Conservation (phyloP, 2,329 filamentous ascomycete species). For the Penicillium sp. region DNA sequence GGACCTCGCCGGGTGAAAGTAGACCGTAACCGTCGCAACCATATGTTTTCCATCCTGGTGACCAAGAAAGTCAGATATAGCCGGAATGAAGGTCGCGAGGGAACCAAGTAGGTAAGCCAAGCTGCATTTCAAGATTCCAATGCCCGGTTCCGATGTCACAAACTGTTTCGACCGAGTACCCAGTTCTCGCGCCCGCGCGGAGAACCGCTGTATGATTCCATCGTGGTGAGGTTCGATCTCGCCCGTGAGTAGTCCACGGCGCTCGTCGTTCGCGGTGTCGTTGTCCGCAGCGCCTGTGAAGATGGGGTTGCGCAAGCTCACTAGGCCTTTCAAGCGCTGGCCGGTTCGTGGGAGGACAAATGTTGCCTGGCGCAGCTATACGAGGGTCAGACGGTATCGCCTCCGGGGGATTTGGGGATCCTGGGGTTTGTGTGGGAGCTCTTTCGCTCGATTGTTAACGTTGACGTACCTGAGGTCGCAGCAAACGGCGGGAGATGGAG, state of each 20-base stretch:
- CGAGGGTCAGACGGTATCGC: constrained; percentile 6
- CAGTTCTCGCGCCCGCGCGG: constrained; percentile 37
- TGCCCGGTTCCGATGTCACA: constrained; percentile 72
- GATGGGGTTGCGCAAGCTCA: constrained; percentile 69
- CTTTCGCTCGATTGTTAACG: neutral
- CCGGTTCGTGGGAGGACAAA: constrained; percentile 87
- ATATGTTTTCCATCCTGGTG: constrained; percentile 90
- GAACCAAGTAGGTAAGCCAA: constrained; percentile 86
- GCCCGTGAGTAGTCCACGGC: constrained; percentile 37
- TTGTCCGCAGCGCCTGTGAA: constrained; percentile 31
- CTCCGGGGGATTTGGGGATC: neutral
- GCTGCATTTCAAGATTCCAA: constrained; percentile 86
- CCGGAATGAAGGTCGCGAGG: constrained; percentile 79
- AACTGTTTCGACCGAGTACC: constrained; percentile 60
- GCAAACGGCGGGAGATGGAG: constrained; percentile 34
- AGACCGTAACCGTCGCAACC: constrained; percentile 90
- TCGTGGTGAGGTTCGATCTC: constrained; percentile 22
- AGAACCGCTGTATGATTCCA: constrained; percentile 22
- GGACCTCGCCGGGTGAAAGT: constrained; percentile 88
- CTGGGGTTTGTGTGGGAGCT: neutral
- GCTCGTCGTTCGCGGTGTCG: constrained; percentile 40
- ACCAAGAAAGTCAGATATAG: constrained; percentile 74
- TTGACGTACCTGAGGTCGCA: constrained; percentile 40
- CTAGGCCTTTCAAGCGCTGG: constrained; percentile 77
- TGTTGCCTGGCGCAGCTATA: constrained; percentile 78